A percentile compares a stretch with the other conserved stretches of the same genome.
phyloP scores from a whole-genome alignment of 2,329 filamentous ascomycete genomes.

The Cytospora chrysosperma region DNA sequence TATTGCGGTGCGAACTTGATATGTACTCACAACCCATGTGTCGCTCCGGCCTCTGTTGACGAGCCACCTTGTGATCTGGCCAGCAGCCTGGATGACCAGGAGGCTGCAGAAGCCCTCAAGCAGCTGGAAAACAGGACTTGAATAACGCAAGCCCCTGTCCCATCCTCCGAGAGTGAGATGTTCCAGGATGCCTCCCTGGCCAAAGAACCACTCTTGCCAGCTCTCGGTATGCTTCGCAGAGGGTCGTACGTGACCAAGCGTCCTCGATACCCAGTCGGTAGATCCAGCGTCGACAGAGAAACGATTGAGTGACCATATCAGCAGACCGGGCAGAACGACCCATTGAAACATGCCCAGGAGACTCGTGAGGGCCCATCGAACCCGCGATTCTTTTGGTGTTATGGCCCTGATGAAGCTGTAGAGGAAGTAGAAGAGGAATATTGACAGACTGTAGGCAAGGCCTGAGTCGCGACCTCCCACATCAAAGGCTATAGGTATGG shows the following conservation, averaged over 20 bases:
- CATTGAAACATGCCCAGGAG: constrained; percentile 77
- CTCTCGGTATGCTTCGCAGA: constrained; percentile 56
- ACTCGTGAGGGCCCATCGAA: constrained; percentile 70
- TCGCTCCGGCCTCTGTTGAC: constrained; percentile 92
- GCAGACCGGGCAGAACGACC: constrained; percentile 77
- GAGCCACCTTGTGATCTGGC: constrained; percentile 91
- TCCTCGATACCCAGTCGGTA: constrained; percentile 79
- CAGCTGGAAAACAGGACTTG: constrained; percentile 90
- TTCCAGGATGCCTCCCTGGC: constrained; percentile 79
- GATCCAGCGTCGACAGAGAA: constrained; percentile 87
- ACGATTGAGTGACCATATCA: constrained; percentile 94
- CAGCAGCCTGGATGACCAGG: constrained; percentile 90
- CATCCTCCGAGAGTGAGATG: constrained; percentile 78
- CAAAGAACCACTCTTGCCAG: constrained; percentile 83
- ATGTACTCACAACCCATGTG: constrained; percentile 81
- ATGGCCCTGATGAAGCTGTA: constrained; percentile 78
- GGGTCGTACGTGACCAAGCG: constrained; percentile 65
- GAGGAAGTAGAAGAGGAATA: constrained; percentile 87
- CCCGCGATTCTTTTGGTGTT: constrained; percentile 74
- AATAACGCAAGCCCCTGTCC: constrained; percentile 87
- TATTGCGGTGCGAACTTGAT: constrained; percentile 1
- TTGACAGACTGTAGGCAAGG: constrained; percentile 85
- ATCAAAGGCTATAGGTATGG: constrained; percentile 96
- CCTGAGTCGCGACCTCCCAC: constrained; percentile 94
- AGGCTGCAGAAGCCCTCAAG: constrained; percentile 96